phyloP scores from a whole-genome alignment of 2,329 filamentous ascomycete genomes.

The Polytolypa hystricis region DNA sequence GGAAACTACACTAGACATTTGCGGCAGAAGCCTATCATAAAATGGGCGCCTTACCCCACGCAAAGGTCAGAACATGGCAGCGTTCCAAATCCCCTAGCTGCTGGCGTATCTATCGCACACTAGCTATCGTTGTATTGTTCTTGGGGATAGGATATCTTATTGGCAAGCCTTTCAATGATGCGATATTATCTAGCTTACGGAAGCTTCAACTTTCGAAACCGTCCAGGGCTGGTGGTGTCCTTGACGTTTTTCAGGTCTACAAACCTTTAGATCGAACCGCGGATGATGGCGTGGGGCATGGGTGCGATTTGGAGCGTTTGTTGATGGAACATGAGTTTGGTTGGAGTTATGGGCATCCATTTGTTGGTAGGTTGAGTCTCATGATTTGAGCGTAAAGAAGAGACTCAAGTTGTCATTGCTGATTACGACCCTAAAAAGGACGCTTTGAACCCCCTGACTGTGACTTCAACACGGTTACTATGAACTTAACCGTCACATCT shows the following conservation, averaged over 20 bases:
- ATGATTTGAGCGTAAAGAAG: background rate
- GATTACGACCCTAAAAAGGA: constrained; percentile 31
- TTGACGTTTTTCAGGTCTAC: constrained; percentile 57
- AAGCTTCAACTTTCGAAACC: no score
- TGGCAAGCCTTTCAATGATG: no score
- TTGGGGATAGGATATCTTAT: no score
- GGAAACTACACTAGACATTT: no score
- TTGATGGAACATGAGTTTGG: constrained; percentile 63
- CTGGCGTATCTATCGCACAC: no score
- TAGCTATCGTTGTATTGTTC: no score
- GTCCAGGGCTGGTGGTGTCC: no score
- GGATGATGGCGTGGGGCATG: constrained; percentile 5
- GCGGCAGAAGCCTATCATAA: no score
- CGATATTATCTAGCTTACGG: no score
- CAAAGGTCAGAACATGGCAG: no score
- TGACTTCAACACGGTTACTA: constrained; percentile 60
- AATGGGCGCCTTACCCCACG: no score
- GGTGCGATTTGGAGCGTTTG: constrained; percentile 31
- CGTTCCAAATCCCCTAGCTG: no score
- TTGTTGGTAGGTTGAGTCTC: constrained; percentile 46
- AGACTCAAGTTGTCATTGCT: background rate
- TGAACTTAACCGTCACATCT: constrained; percentile 66
- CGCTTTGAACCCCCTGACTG: constrained; percentile 56
- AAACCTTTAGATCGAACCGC: constrained; percentile 49
- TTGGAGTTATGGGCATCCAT: constrained; percentile 62